Percentiles rank a stretch among this genome's conserved stretches.
Conservation (phyloP, 2,329 filamentous ascomycete genomes). For the Gremmenia infestans region DNA sequence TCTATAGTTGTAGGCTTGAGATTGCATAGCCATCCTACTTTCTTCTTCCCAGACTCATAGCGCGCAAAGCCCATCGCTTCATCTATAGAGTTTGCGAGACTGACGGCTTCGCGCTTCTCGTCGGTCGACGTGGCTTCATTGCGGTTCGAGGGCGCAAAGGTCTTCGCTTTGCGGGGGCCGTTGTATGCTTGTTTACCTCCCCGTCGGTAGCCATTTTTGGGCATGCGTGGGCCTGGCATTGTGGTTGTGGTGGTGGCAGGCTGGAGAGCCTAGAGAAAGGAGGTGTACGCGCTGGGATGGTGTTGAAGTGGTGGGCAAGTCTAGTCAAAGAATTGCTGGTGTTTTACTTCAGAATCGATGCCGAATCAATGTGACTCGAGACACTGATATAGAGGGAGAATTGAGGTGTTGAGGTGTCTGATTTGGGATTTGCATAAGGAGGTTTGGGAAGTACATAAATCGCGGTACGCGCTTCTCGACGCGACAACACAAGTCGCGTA, state of each 20-base stretch:
- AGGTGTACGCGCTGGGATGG: conserved; percentile 2
- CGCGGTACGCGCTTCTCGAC: conserved; percentile 6
- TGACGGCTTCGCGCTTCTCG: conserved; percentile 84
- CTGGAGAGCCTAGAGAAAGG: conserved; percentile 3
- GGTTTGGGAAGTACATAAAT: not conserved
- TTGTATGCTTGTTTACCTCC: conserved; percentile 65
- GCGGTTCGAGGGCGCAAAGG: conserved; percentile 72
- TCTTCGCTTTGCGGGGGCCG: conserved; percentile 64
- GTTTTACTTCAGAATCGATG: not conserved
- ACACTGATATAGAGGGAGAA: not conserved
- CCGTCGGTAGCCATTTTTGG: conserved; percentile 63
- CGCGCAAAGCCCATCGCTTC: conserved; percentile 91
- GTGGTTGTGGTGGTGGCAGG: conserved; percentile 23
- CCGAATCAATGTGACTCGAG: not conserved
- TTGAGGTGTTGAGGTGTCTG: not conserved
- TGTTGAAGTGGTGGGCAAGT: conserved; percentile 12
- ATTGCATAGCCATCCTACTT: conserved; percentile 90
- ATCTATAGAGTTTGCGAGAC: conserved; percentile 83
- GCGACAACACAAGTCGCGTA: conserved; percentile 5
- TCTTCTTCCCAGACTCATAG: conserved; percentile 79
- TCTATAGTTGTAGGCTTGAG: conserved; percentile 85
- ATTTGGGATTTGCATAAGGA: not conserved
- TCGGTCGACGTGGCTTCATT: conserved; percentile 85
- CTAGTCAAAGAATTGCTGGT: conserved; percentile 28
- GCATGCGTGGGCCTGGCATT: conserved; percentile 56